Conservation (phyloP, 441 rosid species). For the Eruca vesicaria region DNA sequence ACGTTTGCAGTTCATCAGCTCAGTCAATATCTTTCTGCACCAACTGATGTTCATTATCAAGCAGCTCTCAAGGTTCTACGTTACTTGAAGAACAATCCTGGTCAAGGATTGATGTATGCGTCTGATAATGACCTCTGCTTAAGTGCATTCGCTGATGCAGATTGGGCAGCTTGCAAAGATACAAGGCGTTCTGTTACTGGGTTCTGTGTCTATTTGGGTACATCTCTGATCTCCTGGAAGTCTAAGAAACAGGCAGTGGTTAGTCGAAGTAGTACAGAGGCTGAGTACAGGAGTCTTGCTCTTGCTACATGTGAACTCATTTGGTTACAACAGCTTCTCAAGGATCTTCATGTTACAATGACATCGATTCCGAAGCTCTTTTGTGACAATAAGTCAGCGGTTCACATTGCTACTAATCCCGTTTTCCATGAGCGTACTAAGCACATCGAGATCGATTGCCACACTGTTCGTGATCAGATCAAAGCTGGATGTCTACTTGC, state of each 20-base stretch:
- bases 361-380: neutral
- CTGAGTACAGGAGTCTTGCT: neutral
- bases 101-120: neutral
- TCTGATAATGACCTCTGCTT: neutral
- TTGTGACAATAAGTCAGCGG: neutral
- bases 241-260: neutral
- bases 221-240: neutral
- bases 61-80: neutral
- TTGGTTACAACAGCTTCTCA: neutral
- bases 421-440: too few species aligned
- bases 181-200: too few species aligned
- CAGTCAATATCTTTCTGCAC: neutral
- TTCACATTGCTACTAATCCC: too few species aligned
- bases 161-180: neutral
- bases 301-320: neutral
- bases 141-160: neutral
- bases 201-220: neutral
- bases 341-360: neutral
- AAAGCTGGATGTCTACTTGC: too few species aligned
- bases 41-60: neutral
- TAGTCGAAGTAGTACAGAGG: neutral
- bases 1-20: neutral
- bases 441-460: too few species aligned
- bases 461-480: too few species aligned
- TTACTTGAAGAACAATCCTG: neutral